Conservation (phyloP, 352 stramenopile genomes). For the Pythium periplocum region DNA sequence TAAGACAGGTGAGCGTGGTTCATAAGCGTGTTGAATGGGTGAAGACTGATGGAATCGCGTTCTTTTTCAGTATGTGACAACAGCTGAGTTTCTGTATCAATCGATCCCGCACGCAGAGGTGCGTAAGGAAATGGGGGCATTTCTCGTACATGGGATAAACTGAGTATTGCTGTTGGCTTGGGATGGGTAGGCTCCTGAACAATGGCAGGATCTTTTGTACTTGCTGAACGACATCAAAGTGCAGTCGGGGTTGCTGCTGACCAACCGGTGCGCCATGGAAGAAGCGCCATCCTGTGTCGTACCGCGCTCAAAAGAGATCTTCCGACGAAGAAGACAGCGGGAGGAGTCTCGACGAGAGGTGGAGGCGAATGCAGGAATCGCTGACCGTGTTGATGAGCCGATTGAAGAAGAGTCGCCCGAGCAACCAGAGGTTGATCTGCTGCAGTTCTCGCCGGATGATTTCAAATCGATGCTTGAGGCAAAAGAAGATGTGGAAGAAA, state of each 20-base stretch:
- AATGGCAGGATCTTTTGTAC: no score
- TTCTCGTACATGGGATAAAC: no score
- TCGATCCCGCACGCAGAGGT: constrained; percentile 5
- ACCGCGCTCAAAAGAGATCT: constrained; percentile 6
- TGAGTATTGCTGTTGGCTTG: no score
- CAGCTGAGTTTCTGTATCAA: constrained; percentile 16
- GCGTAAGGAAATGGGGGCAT: background rate
- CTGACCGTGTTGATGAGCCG: background rate
- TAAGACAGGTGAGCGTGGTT: constrained; percentile 10
- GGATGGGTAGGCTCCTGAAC: no score
- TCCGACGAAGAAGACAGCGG: constrained; percentile 1
- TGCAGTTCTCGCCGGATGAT: constrained; percentile 40
- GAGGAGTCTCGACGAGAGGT: no score
- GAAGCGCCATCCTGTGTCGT: constrained; percentile 1
- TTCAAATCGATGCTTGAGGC: constrained; percentile 59
- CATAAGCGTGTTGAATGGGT: background rate
- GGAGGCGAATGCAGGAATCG: no score
- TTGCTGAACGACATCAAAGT: background rate
- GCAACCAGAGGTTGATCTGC: background rate
- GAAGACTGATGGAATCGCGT: background rate
- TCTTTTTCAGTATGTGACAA: constrained; percentile 9
- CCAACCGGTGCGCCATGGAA: background rate
- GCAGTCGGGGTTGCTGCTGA: constrained; percentile 1
- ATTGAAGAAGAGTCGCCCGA: background rate
- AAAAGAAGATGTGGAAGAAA: constrained; percentile 25